These are phyloP conservation scores for Ophiosphaerella korrae DNA, from an alignment of 2,329 filamentous ascomycete genomes.

Conservation along the genomic window DNA sequence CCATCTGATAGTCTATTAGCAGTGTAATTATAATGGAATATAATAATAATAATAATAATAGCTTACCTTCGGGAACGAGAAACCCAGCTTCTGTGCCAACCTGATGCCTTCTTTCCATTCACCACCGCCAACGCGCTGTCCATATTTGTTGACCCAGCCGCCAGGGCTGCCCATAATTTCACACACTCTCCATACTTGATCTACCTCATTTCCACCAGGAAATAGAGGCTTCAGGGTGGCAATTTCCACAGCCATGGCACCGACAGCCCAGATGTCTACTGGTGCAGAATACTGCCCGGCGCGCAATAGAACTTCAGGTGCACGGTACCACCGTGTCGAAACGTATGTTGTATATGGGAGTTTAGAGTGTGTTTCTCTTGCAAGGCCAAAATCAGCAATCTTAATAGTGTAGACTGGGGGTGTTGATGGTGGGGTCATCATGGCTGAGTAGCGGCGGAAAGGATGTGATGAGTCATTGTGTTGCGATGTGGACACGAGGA, in stretches of 20 bases:
- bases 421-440: slow-evolving; percentile 93
- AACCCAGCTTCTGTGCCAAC: slow-evolving; percentile 92
- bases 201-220: slow-evolving; percentile 96
- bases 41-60: too few species aligned
- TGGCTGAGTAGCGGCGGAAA: slow-evolving; percentile 88
- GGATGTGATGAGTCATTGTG: slow-evolving; percentile 80
- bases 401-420: slow-evolving; percentile 95
- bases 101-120: slow-evolving; percentile 96
- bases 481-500: slow-evolving; percentile 89
- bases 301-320: slow-evolving; percentile 89
- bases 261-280: slow-evolving; percentile 97
- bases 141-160: slow-evolving; percentile 95
- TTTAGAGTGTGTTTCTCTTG: slow-evolving; percentile 96
- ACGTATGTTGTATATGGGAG: slow-evolving; percentile 98
- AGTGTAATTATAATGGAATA: not conserved
- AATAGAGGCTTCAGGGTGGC: slow-evolving; percentile 96
- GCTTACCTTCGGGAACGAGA: slow-evolving; percentile 85
- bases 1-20: slow-evolving; percentile 70
- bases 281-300: slow-evolving; percentile 97
- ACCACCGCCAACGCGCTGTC: slow-evolving; percentile 84
- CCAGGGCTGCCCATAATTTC: slow-evolving; percentile 99
- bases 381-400: slow-evolving; percentile 96
- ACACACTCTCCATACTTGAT: slow-evolving; percentile 98
- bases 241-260: slow-evolving; percentile 98
- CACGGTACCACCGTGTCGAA: slow-evolving; percentile 93